These are phyloP conservation scores for Russula emetica DNA, from an alignment of 768 basidiomycete species.

Conservation along the genomic window DNA sequence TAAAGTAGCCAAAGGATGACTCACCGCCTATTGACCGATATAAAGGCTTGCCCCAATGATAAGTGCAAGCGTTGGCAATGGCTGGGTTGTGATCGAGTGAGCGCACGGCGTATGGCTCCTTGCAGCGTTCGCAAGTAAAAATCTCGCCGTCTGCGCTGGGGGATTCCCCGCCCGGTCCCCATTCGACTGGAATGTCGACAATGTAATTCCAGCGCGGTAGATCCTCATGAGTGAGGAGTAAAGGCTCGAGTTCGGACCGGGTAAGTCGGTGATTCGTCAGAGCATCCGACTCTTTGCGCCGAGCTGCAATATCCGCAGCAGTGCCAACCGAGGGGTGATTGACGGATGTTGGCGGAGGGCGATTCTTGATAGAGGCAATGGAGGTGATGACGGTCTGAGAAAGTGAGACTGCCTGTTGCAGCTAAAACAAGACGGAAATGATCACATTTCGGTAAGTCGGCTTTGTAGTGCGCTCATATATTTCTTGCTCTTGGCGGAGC, in stretches of 20 bases:
- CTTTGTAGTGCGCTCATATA: conserved; percentile 71
- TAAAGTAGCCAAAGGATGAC: conserved; percentile 26
- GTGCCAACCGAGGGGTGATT: conserved; percentile 77
- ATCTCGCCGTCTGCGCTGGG: conserved; percentile 61
- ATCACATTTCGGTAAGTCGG: conserved; percentile 76
- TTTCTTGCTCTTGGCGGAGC: conserved; percentile 73
- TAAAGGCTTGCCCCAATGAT: conserved; percentile 78
- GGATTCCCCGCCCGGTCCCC: conserved; percentile 55
- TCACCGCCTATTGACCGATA: conserved; percentile 62
- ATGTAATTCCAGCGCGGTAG: conserved; percentile 70
- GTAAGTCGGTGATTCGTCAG: conserved; percentile 50
- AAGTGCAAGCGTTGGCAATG: conserved; percentile 60
- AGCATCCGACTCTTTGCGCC: conserved; percentile 37
- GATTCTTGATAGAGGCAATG: conserved; percentile 49
- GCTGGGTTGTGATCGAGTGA: conserved; percentile 34
- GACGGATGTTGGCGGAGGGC: conserved; percentile 50
- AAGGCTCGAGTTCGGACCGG: conserved; percentile 47
- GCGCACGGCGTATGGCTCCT: conserved; percentile 57
- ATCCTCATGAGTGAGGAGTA: conserved; percentile 54
- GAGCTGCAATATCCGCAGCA: conserved; percentile 55
- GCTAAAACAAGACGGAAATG: conserved; percentile 26
- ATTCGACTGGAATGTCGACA: conserved; percentile 51
- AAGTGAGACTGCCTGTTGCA: conserved; percentile 14
- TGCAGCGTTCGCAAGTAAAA: conserved; percentile 77
- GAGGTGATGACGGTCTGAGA: conserved; percentile 49